phyloP scores from a whole-genome alignment of 768 basidiomycete genomes.

The Boletus reticuloceps region DNA sequence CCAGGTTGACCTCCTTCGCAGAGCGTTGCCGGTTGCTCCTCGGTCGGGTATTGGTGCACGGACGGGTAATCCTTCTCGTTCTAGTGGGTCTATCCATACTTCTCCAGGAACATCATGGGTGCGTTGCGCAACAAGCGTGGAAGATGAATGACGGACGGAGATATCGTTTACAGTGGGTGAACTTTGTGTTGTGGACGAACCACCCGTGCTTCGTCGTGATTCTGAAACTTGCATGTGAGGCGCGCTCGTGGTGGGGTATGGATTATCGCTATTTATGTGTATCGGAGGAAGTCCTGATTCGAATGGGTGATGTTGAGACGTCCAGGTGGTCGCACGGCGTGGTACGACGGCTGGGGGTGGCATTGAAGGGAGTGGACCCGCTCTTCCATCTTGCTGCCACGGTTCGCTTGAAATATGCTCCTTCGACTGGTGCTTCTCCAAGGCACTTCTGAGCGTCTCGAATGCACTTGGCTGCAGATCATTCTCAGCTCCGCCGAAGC shows the following conservation, averaged over 20 bases:
- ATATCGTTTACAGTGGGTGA: conserved; percentile 5
- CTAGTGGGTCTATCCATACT: conserved; percentile 58
- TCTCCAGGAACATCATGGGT: conserved; percentile 46
- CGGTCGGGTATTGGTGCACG: conserved; percentile 27
- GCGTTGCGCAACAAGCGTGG: conserved; percentile 22
- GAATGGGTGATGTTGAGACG: conserved; percentile 4
- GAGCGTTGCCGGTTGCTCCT: background rate
- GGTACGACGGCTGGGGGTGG: conserved; percentile 11
- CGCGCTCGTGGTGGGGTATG: conserved; percentile 7
- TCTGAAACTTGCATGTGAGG: conserved; percentile 5
- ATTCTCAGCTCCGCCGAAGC: background rate
- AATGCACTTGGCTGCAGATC: conserved; percentile 45
- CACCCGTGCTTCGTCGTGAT: background rate
- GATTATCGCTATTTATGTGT: conserved; percentile 14
- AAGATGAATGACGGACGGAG: conserved; percentile 2
- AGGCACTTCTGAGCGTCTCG: conserved; percentile 45
- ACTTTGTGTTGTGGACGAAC: conserved; percentile 5
- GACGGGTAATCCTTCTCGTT: conserved; percentile 61
- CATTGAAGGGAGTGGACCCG: conserved; percentile 6
- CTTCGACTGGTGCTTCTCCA: conserved; percentile 47
- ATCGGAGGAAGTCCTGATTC: background rate
- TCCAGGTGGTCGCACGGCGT: background rate
- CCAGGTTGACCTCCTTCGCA: conserved; percentile 21
- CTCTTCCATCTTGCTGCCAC: background rate
- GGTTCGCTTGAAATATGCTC: conserved; percentile 3